Evolutionary conservation across 2,329 filamentous ascomycete species (phyloP).

Genomic region (Paracamarosporium sp.): DNA sequence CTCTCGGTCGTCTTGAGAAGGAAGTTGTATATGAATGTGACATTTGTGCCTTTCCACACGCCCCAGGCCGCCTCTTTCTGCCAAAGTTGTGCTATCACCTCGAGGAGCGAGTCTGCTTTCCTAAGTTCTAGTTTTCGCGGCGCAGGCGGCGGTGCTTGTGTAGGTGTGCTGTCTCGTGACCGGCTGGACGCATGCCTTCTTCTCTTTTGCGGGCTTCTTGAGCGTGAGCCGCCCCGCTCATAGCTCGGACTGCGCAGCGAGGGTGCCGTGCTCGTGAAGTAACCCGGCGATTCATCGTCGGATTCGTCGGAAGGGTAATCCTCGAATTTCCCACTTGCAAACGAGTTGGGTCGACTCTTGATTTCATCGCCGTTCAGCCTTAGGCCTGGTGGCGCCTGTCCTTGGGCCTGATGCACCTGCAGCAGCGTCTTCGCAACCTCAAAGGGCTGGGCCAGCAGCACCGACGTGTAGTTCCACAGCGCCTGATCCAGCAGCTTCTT

Average conservation of each 20-base stretch:
- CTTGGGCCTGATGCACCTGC: constrained; percentile 70
- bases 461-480: constrained; percentile 88
- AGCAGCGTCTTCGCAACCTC: constrained; percentile 95
- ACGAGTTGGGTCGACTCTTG: constrained; percentile 38
- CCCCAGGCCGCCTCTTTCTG: constrained; percentile 87
- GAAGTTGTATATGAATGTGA: constrained; percentile 89
- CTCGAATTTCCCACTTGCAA: constrained; percentile 41
- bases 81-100: constrained; percentile 88
- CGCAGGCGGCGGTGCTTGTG: constrained; percentile 47
- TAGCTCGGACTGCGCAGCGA: constrained; percentile 51
- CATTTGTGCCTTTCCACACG: constrained; percentile 92
- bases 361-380: constrained; percentile 25
- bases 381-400: constrained; percentile 32
- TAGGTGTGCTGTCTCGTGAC: constrained; percentile 47
- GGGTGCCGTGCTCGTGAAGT: constrained; percentile 78
- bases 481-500: constrained; percentile 83
- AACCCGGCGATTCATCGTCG: constrained; percentile 75
- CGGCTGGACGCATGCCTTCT: constrained; percentile 45
- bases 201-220: constrained; percentile 45
- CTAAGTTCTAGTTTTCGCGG: constrained; percentile 73
- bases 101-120: constrained; percentile 79
- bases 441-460: constrained; percentile 92
- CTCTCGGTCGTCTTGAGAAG: constrained; percentile 87
- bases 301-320: constrained; percentile 68
- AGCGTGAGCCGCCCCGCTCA: constrained; percentile 44